These are phyloP conservation scores for Alternaria gansuensis DNA, from an alignment of 2,329 filamentous ascomycete species.

Conservation along the genomic window DNA sequence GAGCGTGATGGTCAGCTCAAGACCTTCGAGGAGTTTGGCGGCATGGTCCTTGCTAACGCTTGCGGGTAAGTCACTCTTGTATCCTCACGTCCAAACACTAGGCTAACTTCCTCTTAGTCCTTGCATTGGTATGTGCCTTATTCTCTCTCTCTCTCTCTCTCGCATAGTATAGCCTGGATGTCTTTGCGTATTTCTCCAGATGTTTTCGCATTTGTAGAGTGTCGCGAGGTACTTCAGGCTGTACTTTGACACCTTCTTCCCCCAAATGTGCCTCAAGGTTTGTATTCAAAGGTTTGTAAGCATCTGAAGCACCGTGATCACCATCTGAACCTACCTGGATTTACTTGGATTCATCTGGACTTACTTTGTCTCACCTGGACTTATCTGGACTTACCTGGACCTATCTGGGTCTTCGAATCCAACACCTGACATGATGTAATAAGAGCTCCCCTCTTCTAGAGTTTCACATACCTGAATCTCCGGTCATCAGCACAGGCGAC, in stretches of 20 bases:
- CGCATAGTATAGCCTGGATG: neutral
- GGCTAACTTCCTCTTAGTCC: constrained; percentile 15
- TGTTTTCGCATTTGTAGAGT: neutral
- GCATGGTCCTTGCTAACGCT: constrained; percentile 92
- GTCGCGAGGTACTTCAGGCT: neutral
- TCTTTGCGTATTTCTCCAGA: neutral
- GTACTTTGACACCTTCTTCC: neutral
- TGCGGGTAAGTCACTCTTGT: constrained; percentile 64
- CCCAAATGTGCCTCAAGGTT: neutral
- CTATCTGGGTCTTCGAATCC: neutral
- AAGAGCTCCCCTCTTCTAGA: too few relatives aligned
- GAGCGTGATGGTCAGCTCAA: constrained; percentile 85
- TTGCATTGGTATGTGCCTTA: constrained; percentile 61
- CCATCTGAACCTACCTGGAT: neutral
- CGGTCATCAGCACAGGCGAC: too few relatives aligned
- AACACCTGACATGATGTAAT: neutral
- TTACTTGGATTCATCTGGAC: neutral
- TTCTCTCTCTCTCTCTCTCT: neutral
- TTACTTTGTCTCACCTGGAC: neutral
- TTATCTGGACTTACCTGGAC: neutral
- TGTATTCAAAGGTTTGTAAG: neutral
- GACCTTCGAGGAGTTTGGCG: constrained; percentile 96
- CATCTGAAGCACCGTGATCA: neutral
- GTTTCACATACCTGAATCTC: too few relatives aligned
- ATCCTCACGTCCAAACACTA: neutral